These are phyloP conservation scores for Aspergillus calidoustus DNA, from an alignment of 2,329 filamentous ascomycete genomes.

Conservation along the genomic window DNA sequence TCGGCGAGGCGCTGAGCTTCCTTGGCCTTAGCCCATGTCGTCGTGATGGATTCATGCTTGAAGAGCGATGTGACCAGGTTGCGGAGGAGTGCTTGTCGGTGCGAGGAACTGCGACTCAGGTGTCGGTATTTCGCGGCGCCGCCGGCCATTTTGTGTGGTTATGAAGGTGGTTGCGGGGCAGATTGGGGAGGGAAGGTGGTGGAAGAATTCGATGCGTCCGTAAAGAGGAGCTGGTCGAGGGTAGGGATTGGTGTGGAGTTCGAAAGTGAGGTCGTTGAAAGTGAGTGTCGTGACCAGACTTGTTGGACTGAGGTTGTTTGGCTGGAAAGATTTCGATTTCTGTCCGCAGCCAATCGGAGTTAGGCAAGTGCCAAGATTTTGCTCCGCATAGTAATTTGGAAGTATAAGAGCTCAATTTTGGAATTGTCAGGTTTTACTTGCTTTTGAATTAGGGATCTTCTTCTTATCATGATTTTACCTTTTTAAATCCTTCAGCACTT, in stretches of 20 bases:
- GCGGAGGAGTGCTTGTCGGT: slow-evolving; percentile 88
- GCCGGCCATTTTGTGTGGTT: slow-evolving; percentile 70
- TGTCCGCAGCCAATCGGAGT: slow-evolving; percentile 41
- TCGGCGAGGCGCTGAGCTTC: slow-evolving; percentile 93
- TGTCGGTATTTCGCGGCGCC: slow-evolving; percentile 87
- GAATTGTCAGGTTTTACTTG: background rate
- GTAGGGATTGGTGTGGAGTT: background rate
- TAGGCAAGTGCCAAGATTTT: slow-evolving; percentile 12
- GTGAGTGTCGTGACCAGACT: slow-evolving; percentile 1
- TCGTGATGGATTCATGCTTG: slow-evolving; percentile 89
- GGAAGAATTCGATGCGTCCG: background rate
- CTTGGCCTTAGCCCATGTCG: slow-evolving; percentile 96
- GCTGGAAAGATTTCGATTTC: slow-evolving; percentile 38
- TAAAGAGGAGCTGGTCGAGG: background rate
- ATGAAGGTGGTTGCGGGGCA: background rate
- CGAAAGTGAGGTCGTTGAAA: background rate
- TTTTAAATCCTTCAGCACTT: background rate
- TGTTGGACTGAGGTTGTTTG: slow-evolving; percentile 11
- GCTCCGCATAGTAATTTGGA: slow-evolving; percentile 24
- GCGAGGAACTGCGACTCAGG: slow-evolving; percentile 81
- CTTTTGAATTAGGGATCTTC: background rate
- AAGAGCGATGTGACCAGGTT: slow-evolving; percentile 96
- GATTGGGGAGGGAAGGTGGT: background rate
- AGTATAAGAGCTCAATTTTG: background rate
- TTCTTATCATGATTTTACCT: background rate